Percentiles rank a stretch among this genome's conserved stretches.
Conservation (phyloP, 352 stramenopile genomes). For the Salisapilia sapeloensis region DNA sequence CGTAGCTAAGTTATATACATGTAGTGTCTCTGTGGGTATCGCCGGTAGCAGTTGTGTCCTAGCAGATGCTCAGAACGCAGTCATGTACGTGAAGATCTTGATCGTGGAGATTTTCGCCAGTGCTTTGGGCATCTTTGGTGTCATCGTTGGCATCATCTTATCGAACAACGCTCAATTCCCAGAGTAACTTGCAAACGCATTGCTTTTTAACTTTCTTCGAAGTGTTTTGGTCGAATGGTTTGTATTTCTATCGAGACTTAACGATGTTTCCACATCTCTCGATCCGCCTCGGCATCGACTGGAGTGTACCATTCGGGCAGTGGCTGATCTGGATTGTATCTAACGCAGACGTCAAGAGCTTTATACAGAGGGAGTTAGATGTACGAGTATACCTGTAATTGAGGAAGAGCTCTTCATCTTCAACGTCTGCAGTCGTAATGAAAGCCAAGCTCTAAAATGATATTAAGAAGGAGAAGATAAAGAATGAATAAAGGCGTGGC, state of each 20-base stretch:
- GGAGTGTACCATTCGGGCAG: conserved; percentile 73
- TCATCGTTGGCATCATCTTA: conserved; percentile 98
- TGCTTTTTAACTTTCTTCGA: conserved; percentile 1
- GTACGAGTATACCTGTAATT: conserved; percentile 39
- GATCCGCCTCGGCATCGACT: conserved; percentile 62
- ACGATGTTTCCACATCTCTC: conserved; percentile 72
- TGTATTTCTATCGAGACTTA: not conserved
- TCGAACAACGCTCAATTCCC: conserved; percentile 93
- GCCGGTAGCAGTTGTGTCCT: conserved; percentile 95
- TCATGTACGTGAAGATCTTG: conserved; percentile 99
- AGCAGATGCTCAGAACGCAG: conserved; percentile 95
- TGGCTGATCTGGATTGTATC: conserved; percentile 59
- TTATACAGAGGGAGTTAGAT: not conserved
- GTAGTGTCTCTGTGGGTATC: conserved; percentile 93
- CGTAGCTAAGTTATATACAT: not conserved
- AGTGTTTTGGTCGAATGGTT: not conserved
- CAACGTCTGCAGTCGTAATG: conserved; percentile 60
- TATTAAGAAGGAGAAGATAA: not conserved
- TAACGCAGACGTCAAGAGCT: conserved; percentile 6
- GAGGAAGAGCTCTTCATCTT: conserved; percentile 72
- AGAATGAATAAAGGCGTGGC: conserved; percentile 1
- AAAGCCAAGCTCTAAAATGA: conserved; percentile 41
- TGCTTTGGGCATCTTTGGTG: conserved; percentile 97
- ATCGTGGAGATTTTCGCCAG: conserved; percentile 99
- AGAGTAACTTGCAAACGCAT: conserved; percentile 22